phyloP scores from a whole-genome alignment of 106 monocot genomes.

The Amphibolis antarctica region DNA sequence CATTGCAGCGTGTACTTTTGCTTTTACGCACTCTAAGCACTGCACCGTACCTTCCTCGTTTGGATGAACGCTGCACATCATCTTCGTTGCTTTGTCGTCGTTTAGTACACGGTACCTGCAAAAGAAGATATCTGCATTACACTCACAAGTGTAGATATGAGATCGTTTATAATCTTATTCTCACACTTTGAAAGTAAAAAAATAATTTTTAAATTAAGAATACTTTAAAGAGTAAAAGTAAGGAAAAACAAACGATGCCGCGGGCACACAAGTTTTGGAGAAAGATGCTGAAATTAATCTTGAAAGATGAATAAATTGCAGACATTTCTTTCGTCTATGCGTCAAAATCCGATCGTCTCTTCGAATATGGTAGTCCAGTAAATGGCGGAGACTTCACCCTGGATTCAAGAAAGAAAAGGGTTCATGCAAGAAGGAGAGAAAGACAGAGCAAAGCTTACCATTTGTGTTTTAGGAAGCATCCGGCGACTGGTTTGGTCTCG shows the following conservation, averaged over 20 bases:
- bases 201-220: too few species aligned
- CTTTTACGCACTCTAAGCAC: conserved; percentile 75
- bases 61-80: conserved; percentile 95
- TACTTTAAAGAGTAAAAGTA: too few species aligned
- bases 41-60: conserved; percentile 79
- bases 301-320: too few species aligned
- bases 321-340: too few species aligned
- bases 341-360: too few species aligned
- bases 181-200: background rate
- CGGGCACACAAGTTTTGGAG: too few species aligned
- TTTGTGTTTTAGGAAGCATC: conserved; percentile 13
- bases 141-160: background rate
- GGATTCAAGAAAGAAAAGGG: background rate
- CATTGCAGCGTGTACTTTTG: conserved; percentile 61
- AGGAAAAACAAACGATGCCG: too few species aligned
- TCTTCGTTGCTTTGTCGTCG: conserved; percentile 54
- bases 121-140: too few species aligned
- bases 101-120: conserved; percentile 83
- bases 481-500: conserved; percentile 10
- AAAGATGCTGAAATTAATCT: too few species aligned
- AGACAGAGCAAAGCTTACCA: conserved; percentile 8
- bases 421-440: background rate
- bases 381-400: background rate
- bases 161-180: background rate
- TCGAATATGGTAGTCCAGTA: too few species aligned